Evolutionary conservation across 148 eudicot species (phyloP), one percentile per base, ranked within the genome.

Genomic region (Talinum fruticosum): DNA sequence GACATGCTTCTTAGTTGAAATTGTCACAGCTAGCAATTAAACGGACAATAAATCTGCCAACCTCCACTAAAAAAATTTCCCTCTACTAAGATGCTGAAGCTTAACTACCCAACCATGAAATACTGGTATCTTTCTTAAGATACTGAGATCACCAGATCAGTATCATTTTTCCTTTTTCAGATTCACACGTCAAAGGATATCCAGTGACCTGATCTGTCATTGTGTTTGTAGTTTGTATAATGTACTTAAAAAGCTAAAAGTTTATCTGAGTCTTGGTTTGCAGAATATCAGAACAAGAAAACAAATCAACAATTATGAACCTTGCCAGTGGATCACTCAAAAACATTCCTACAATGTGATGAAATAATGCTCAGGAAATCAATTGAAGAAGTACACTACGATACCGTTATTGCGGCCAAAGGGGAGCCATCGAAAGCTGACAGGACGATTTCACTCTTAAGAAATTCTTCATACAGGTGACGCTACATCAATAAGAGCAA

Each of bases 361-460:
- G 24, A 21, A 65, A 24, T 29, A 51, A 41, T 69, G 21, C 51
- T 30, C n/a, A 71, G 32, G 35, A 28, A 33, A 74, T 24, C 28
- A 28, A 61, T 7, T 19, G 1, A 45, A 80, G 64, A 67, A 37
- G n/a, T 35, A 69, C 15, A 29, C 32, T 71, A 71, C 67, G 23
- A 35, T 94, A 96, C 99, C 97, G 99, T 96, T 67, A 96, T 83
- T 66, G 99, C 98, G 78, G 99, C 99, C 54, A 96, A 84, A 75
- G 99, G 98, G 71, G 99, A 93, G 65, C 99, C 98, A 85, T 96
- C 99, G 87, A 90, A 96, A 73, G 99, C 97, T 30, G 99, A 96
- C 79, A 96, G 83, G 74, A 96, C 99, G 72, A 96, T 83, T 84
- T 96, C 99, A 90, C 98, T 93, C 76, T 88, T 93, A 83, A 96